Evolutionary conservation across 2,329 filamentous ascomycete species (phyloP), one percentile per base, ranked within the genome.

Genomic region (Lasiodiplodia gonubiensis): DNA sequence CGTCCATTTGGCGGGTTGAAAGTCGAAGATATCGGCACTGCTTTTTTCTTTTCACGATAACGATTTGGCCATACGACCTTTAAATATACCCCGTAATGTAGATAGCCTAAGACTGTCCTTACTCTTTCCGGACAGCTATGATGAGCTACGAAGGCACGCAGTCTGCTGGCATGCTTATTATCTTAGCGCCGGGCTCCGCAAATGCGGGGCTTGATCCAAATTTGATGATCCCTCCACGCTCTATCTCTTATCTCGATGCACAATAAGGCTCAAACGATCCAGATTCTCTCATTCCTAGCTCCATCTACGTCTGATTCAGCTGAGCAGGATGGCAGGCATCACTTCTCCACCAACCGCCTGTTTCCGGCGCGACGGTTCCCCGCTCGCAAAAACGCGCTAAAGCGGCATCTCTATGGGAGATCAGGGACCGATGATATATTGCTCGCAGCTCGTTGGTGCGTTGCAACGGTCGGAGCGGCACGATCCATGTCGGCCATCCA

Each of bases 81-180:
- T 63, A 63, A 52, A 63, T 63, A 63, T 63, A 63, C 59, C 59
- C 59, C 33, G 57, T 60, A 48, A 63, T 52, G 59, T 51, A 63
- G 59, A 63, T 51, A 49, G 59, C 59, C 59, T 16, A 63, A 21
- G 27, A 37, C 59, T 35, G 59, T 39, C 46, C 59, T 63, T 51
- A 63, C 59, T 33, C n/a, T n/a, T 63, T 25, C 3, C n/a, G 25
- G 59, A 37, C 42, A 39, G 59, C 57, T 49, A 35, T 49, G 57
- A 61, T 23, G 57, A 61, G 57, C 18, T 49, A 49, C 39, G 39
- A 35, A 63, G 51, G 59, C 59, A 63, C 21, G n/a, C 25, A 37
- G 30, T 30, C 37, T 42, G n/a, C 55, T 42, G 35, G 54, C 54
- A 42, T 57, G 54, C 55, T 46, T 59, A 18, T 46, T 37, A 14